A percentile compares a stretch with the other conserved stretches of the same genome.
These are phyloP conservation scores for Phytophthora cryptogea DNA, from an alignment of 352 stramenopile genomes.

Conservation along the genomic window DNA sequence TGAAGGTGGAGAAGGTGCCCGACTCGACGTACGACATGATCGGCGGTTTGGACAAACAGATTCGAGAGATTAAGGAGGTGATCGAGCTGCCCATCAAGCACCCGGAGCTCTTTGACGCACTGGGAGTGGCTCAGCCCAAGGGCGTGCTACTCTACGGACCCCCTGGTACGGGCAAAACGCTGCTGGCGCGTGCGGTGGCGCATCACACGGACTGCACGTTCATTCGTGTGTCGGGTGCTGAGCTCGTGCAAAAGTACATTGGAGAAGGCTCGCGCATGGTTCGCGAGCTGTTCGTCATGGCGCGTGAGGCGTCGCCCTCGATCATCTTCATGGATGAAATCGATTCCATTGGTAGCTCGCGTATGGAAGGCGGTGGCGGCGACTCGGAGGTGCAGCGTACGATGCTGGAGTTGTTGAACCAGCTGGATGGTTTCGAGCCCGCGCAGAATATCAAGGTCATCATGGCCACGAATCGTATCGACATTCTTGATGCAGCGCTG, in stretches of 20 bases:
- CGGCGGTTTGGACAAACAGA: constrained; percentile 99
- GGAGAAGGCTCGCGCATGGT: constrained; percentile 99
- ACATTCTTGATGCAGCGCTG: constrained; percentile 98
- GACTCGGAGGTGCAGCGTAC: constrained; percentile 99
- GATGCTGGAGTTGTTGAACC: constrained; percentile 99
- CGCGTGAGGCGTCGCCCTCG: constrained; percentile 94
- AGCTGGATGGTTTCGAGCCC: constrained; percentile 97
- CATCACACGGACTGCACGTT: constrained; percentile 99
- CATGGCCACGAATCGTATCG: constrained; percentile 99
- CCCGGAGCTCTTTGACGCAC: constrained; percentile 98
- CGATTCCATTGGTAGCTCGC: constrained; percentile 97
- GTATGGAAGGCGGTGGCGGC: constrained; percentile 91
- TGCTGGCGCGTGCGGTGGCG: constrained; percentile 97
- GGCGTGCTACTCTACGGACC: constrained; percentile 95
- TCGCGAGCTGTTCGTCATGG: constrained; percentile 99
- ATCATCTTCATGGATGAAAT: constrained; percentile 99
- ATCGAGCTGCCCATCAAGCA: constrained; percentile 99
- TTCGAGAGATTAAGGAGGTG: constrained; percentile 99
- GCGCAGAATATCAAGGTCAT: constrained; percentile 99
- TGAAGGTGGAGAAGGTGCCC: constrained; percentile 99
- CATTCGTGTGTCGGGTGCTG: constrained; percentile 98
- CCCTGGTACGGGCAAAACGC: constrained; percentile 98
- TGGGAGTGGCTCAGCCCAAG: constrained; percentile 99
- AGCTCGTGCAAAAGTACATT: constrained; percentile 99
- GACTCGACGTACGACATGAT: constrained; percentile 99